Conservation (phyloP, 257 asterid genomes). For the Przewalskia tangutica region DNA sequence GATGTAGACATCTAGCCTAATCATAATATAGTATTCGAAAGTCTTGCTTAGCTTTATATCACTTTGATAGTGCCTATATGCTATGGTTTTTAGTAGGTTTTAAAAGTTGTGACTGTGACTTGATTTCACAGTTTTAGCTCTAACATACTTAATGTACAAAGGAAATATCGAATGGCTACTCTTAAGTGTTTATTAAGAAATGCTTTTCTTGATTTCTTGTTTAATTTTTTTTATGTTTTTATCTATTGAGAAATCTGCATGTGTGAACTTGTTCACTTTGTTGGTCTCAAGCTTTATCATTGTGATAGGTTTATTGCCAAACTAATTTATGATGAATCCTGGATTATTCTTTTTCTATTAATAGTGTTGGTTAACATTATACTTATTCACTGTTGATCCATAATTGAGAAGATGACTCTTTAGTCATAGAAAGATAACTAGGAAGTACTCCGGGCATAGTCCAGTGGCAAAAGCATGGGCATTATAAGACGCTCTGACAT, state of each 20-base stretch:
- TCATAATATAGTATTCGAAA: background rate
- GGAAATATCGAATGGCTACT: background rate
- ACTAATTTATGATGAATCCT: background rate
- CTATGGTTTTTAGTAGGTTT: background rate
- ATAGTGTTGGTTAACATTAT: background rate
- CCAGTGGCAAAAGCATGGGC: too few species aligned
- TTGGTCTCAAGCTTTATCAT: background rate
- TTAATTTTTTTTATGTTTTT: background rate
- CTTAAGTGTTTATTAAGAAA: background rate
- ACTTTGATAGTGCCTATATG: background rate
- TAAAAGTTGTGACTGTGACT: background rate
- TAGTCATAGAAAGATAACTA: background rate
- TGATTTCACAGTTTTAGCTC: background rate
- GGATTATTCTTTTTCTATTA: background rate
- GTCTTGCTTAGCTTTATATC: background rate
- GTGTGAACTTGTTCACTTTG: background rate
- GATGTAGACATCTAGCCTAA: constrained; percentile 14
- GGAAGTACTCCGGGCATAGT: too few species aligned
- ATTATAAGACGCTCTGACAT: too few species aligned
- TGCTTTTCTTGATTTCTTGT: background rate
- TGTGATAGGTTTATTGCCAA: background rate
- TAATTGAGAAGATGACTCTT: background rate
- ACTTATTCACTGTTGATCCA: background rate
- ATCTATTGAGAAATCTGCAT: background rate
- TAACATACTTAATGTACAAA: background rate